These are phyloP conservation scores for Darksidea phi DNA, from an alignment of 495 filamentous ascomycete species.

Conservation along the genomic window DNA sequence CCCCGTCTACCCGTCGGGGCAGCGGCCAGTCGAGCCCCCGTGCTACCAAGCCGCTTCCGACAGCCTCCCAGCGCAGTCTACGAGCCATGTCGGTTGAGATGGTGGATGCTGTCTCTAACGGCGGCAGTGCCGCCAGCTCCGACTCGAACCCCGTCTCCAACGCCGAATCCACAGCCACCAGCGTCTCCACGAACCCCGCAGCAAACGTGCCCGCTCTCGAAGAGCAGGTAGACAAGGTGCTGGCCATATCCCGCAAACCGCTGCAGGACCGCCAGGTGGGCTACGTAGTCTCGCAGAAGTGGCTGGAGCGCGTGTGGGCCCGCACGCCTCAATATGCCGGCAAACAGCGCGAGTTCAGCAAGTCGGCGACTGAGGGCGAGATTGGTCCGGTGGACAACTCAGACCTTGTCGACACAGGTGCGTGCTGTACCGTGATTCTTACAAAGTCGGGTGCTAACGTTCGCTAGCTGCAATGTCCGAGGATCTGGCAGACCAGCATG, in stretches of 20 bases:
- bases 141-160: conserved; percentile 28
- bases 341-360: conserved; percentile 54
- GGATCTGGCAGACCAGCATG: conserved; percentile 53
- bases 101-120: conserved; percentile 23
- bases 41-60: conserved; percentile 13
- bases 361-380: conserved; percentile 60
- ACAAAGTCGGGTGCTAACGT: conserved; percentile 4
- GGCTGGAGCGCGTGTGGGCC: conserved; percentile 73
- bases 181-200: conserved; percentile 13
- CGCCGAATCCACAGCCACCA: conserved; percentile 29
- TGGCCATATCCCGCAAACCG: conserved; percentile 52
- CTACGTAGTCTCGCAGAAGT: conserved; percentile 74
- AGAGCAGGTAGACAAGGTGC: conserved; percentile 72
- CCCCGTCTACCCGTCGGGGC: conserved; percentile 14
- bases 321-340: conserved; percentile 56
- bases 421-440: not conserved
- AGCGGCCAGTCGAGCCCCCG: conserved; percentile 23
- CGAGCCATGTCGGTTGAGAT: conserved; percentile 35
- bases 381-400: conserved; percentile 88
- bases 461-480: conserved; percentile 18
- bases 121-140: conserved; percentile 19
- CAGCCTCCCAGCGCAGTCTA: conserved; percentile 6
- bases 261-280: conserved; percentile 68
- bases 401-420: conserved; percentile 44
- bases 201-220: conserved; percentile 50